phyloP scores from a whole-genome alignment of 352 stramenopile species.

The Phytophthora pini region DNA sequence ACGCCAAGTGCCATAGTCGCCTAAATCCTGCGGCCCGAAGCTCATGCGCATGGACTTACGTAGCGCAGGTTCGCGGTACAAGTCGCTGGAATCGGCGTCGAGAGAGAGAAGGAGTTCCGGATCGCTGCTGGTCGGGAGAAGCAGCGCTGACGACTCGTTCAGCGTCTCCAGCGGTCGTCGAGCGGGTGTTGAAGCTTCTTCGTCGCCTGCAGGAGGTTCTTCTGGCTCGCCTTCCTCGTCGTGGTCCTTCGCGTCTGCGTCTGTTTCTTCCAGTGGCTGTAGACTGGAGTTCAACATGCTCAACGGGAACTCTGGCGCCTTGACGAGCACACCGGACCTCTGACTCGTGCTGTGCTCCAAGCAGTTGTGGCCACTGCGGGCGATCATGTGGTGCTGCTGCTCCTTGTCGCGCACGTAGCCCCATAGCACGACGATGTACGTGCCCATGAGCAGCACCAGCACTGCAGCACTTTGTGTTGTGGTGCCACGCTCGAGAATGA shows the following conservation, averaged over 20 bases:
- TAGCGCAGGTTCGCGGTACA: slow-evolving; percentile 78
- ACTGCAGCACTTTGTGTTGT: slow-evolving; percentile 75
- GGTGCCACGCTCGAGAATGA: slow-evolving; percentile 83
- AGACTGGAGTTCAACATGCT: slow-evolving; percentile 33
- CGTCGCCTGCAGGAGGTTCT: slow-evolving; percentile 33
- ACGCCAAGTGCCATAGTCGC: slow-evolving; percentile 53
- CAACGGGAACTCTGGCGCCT: slow-evolving; percentile 26
- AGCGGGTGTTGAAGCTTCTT: slow-evolving; percentile 30
- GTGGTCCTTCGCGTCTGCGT: slow-evolving; percentile 4
- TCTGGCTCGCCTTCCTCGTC: slow-evolving; percentile 28
- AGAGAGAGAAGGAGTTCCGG: slow-evolving; percentile 22
- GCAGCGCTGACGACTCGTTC: slow-evolving; percentile 47
- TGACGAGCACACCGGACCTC: slow-evolving; percentile 9
- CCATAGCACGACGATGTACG: slow-evolving; percentile 83
- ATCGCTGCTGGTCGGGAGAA: slow-evolving; percentile 48
- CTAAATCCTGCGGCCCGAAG: slow-evolving; percentile 49
- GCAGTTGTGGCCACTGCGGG: slow-evolving; percentile 48
- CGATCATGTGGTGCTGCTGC: slow-evolving; percentile 58
- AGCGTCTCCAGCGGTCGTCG: slow-evolving; percentile 23
- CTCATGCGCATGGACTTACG: slow-evolving; percentile 55
- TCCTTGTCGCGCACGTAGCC: slow-evolving; percentile 90
- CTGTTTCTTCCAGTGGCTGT: slow-evolving; percentile 25
- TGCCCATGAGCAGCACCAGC: slow-evolving; percentile 81
- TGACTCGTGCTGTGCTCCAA: slow-evolving; percentile 36
- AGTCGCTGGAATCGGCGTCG: slow-evolving; percentile 64